phyloP scores from a whole-genome alignment of 176 grass and related monocot genomes.

The Chrysopogon serrulatus region DNA sequence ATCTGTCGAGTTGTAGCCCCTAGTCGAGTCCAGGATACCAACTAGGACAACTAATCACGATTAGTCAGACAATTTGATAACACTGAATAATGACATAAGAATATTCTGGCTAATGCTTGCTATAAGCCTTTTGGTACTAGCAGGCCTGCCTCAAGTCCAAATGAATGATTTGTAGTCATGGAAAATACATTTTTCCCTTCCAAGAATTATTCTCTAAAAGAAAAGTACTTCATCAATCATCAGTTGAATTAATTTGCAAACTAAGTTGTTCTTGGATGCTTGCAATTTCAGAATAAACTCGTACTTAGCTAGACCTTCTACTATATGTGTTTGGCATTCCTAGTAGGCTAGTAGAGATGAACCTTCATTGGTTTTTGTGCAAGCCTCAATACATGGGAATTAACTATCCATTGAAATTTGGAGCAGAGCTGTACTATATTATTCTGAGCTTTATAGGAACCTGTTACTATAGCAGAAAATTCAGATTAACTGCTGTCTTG shows the following conservation, averaged over 20 bases:
- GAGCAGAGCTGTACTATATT: neutral
- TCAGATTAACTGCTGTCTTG: neutral
- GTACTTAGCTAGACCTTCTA: neutral
- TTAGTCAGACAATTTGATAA: no score
- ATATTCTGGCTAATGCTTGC: neutral
- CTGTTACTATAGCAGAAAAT: neutral
- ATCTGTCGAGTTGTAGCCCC: neutral
- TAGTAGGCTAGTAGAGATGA: neutral
- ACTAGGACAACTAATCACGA: neutral
- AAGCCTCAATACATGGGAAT: neutral
- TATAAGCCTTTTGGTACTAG: neutral
- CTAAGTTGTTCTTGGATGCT: neutral
- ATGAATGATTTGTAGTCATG: neutral
- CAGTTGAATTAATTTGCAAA: neutral
- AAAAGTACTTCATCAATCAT: neutral
- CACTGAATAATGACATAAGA: neutral
- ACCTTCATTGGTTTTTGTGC: neutral
- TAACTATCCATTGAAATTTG: neutral
- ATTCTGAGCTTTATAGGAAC: neutral
- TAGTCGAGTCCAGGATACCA: neutral
- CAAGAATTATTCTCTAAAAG: neutral
- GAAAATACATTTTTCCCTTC: neutral
- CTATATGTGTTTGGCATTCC: neutral
- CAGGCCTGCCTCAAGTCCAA: neutral
- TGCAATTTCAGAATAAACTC: neutral